Evolutionary conservation across 495 filamentous ascomycete genomes (phyloP), one percentile per base, ranked within the genome.

Genomic region (Daldinia vernicosa): DNA sequence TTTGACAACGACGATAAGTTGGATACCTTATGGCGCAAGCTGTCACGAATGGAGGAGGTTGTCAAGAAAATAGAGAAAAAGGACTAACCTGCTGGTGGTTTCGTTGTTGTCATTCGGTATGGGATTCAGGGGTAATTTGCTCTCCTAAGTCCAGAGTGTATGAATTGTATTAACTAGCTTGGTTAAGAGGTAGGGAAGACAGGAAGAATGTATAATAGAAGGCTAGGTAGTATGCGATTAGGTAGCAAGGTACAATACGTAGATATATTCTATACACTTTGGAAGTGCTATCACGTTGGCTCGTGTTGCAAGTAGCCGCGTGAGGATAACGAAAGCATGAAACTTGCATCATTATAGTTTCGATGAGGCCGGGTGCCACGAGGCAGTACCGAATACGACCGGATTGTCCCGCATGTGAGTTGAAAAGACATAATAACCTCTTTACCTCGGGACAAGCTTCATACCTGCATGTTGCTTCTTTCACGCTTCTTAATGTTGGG

Each of bases 371-470:
- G 30, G 8, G n/a, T 8, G 4, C 0, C n/a, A 22, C 9, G 40
- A 8, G 7, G 9, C 17, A 24, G 28, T 26, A 1, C 22, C 14
- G 26, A 59, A 6, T 22, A 51, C 11, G n/a, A 35, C 4, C 5
- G 6, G 54, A 1, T 17, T 52, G 26, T 53, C 28, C 43, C 45
- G 60, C 55, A 66, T 66, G 63, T 9, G 26, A 58, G 32, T 32
- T 24, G 22, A 19, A 58, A 50, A 53, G 26, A 28, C 4, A 9
- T 26, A 32, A 22, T 7, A 51, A 52, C 62, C 63, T 67, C 45
- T 32, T 7, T 32, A 7, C 30, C 30, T 32, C 30, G 30, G 64
- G 33, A 67, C 60, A 26, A 15, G 11, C 11, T 32, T 5, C 9
- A 32, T 12, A 58, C 19, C 17, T 12, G 54, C 28, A 35, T 52